Evolutionary conservation across 352 stramenopile genomes (phyloP), one percentile per base, ranked within the genome.

Genomic region (Heterotrichella gracilis): DNA sequence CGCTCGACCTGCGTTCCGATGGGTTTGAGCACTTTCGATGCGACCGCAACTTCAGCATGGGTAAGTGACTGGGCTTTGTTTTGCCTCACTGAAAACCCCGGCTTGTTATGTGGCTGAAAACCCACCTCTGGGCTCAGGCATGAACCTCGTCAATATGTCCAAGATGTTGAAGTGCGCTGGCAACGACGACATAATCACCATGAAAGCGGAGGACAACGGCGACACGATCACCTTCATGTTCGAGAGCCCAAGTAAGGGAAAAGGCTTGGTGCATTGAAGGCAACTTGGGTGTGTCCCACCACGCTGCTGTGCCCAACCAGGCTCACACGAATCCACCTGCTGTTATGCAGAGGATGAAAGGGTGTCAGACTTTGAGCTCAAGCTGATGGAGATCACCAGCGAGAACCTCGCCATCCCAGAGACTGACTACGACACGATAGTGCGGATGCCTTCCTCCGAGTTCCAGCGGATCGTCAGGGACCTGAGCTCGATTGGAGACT

Each of bases 101-200:
- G n/a, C n/a, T n/a, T n/a, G n/a, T n/a, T n/a, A n/a, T n/a, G n/a
- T n/a, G n/a, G n/a, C n/a, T n/a, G n/a, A n/a, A n/a, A n/a, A n/a
- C n/a, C n/a, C n/a, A n/a, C n/a, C n/a, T n/a, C n/a, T n/a, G n/a
- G n/a, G n/a, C n/a, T n/a, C n/a, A n/a, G n/a, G n/a, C n/a, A 84
- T 99, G 67, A 95, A 96, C 78, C 90, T 89, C 4, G 78, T 82
- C 23, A 97, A 94, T 78, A 80, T 99, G 68, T 88, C 85, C 72
- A 99, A 99, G 79, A 96, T 99, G 74, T 84, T 99, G 76, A 98
- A 98, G 82, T 98, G 92, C 79, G 89, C 92, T 24, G 87, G 86
- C 69, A 95, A 96, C 76, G 86, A 96, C 69, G 92, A 99, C 81
- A 85, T 85, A 25, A 81, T 99, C 39, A 96, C 92, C 25, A 80